A percentile compares a stretch with the other conserved stretches of the same genome.
Conservation (phyloP, 148 eudicot genomes). For the Persicaria maculosa region DNA sequence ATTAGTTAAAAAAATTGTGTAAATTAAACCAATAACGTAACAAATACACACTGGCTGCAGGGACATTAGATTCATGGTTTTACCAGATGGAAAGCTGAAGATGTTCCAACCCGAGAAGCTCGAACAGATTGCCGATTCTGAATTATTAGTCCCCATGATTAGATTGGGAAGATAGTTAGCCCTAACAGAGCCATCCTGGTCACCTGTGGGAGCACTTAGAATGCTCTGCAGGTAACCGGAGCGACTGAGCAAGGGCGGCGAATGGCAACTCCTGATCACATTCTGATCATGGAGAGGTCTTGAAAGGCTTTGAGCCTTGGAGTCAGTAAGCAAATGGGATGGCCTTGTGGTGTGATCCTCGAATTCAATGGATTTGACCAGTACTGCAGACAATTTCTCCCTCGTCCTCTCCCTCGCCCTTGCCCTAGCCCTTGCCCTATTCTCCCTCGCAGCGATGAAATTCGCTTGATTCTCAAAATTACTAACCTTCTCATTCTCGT, state of each 20-base stretch:
- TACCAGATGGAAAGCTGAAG: not conserved
- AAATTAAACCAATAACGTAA: too few relatives aligned
- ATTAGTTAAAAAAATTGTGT: not conserved
- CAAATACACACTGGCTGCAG: too few relatives aligned
- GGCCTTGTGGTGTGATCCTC: constrained; percentile 7
- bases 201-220: not conserved
- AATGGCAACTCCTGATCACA: not conserved
- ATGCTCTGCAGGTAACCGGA: not conserved
- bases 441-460: not conserved
- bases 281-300: not conserved
- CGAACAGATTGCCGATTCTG: not conserved
- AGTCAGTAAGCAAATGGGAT: not conserved
- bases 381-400: constrained; percentile 2
- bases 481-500: not conserved
- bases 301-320: not conserved
- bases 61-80: not conserved
- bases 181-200: not conserved
- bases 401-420: not conserved
- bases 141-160: not conserved
- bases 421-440: constrained; percentile 13
- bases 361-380: not conserved
- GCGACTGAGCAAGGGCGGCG: not conserved
- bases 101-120: constrained; percentile 6
- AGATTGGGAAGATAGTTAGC: not conserved
- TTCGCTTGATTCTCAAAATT: constrained; percentile 4